phyloP scores from a whole-genome alignment of 257 asterid species.

The Hygrophila difformis region DNA sequence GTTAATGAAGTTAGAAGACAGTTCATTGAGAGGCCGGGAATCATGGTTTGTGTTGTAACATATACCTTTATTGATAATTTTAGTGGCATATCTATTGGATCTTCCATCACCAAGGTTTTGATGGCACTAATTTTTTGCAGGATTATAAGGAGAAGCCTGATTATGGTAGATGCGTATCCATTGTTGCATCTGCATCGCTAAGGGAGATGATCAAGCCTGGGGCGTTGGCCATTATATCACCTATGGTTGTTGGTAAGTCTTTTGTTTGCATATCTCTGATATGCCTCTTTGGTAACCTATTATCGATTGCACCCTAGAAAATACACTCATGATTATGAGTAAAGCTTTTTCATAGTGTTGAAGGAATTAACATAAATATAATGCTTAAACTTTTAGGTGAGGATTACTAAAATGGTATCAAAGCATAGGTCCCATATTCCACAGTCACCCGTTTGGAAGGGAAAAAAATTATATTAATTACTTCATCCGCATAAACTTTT shows the following conservation, averaged over 20 bases:
- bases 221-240: slow-evolving; percentile 90
- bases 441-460: too few relatives aligned
- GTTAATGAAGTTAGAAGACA: slow-evolving; percentile 98
- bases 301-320: too few relatives aligned
- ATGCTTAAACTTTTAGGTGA: too few relatives aligned
- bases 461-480: too few relatives aligned
- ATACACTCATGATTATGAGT: too few relatives aligned
- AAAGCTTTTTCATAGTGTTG: too few relatives aligned
- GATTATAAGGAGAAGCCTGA: slow-evolving; percentile 98
- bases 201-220: slow-evolving; percentile 99
- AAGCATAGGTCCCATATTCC: too few relatives aligned
- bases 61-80: background rate
- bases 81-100: slow-evolving; percentile 8
- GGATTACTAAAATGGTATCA: too few relatives aligned
- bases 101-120: slow-evolving; percentile 12
- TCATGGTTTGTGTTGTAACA: slow-evolving; percentile 61
- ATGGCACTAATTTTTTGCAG: slow-evolving; percentile 30
- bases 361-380: too few relatives aligned
- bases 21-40: slow-evolving; percentile 98
- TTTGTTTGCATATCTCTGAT: slow-evolving; percentile 10
- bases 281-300: background rate
- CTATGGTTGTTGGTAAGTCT: slow-evolving; percentile 70
- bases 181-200: slow-evolving; percentile 94
- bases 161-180: slow-evolving; percentile 92
- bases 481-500: too few relatives aligned